phyloP scores from a whole-genome alignment of 768 basidiomycete genomes.

The Mycena rebaudengoi region DNA sequence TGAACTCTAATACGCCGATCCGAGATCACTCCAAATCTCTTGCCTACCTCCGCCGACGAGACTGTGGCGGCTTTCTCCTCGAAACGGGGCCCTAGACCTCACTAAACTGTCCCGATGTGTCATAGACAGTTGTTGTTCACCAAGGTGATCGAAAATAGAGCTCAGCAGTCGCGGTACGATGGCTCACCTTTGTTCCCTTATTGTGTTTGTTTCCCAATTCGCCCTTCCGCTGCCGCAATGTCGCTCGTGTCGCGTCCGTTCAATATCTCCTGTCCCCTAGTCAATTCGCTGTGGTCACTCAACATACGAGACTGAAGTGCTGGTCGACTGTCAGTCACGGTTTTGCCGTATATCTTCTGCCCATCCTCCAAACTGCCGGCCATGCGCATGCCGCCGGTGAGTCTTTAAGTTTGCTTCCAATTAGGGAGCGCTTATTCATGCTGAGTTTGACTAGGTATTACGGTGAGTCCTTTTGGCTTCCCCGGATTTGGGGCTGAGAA shows the following conservation, averaged over 20 bases:
- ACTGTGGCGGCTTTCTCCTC: constrained; percentile 11
- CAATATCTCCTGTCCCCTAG: neutral
- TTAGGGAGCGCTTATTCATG: neutral
- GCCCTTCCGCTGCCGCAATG: neutral
- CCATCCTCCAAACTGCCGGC: constrained; percentile 18
- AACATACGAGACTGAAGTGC: constrained; percentile 13
- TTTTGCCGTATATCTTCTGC: constrained; percentile 22
- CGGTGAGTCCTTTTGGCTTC: constrained; percentile 9
- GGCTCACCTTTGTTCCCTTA: too few species aligned
- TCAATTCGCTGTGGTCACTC: constrained; percentile 23
- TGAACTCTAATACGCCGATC: constrained; percentile 23
- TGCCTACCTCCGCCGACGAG: constrained; percentile 31
- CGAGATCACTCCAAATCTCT: constrained; percentile 12
- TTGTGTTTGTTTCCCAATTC: too few species aligned
- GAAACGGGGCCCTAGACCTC: neutral
- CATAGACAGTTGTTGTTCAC: constrained; percentile 26
- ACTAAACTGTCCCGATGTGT: constrained; percentile 25
- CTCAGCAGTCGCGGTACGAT: too few species aligned
- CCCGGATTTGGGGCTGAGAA: neutral
- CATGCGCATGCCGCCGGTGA: constrained; percentile 28
- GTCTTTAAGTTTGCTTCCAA: neutral
- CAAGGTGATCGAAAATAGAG: constrained; percentile 27
- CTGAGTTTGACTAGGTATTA: constrained; percentile 27
- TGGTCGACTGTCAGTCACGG: constrained; percentile 25
- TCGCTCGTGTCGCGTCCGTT: neutral